A percentile compares a stretch with the other conserved stretches of the same genome.
Evolutionary conservation across 2,329 filamentous ascomycete species (phyloP).

Genomic region (Herpotrichia juniperi): DNA sequence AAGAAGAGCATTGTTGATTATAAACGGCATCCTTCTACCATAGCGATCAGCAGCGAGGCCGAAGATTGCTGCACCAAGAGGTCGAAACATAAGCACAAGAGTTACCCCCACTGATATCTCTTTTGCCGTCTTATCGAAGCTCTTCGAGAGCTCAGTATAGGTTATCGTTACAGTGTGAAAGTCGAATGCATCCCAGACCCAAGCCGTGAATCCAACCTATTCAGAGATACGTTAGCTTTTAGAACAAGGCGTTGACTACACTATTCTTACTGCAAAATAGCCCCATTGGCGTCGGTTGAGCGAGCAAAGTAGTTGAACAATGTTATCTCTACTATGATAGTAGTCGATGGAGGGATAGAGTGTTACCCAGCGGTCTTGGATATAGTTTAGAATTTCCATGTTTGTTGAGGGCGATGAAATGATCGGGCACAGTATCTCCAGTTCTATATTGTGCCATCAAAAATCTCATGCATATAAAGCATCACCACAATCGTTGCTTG

Average conservation of each 20-base stretch:
- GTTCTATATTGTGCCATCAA: no score
- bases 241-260: no score
- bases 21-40: conserved; percentile 59
- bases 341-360: conserved; percentile 58
- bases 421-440: no score
- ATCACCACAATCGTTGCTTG: no score
- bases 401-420: not conserved
- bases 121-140: conserved; percentile 56
- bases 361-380: conserved; percentile 25
- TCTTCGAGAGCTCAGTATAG: conserved; percentile 55
- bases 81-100: conserved; percentile 59
- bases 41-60: conserved; percentile 57
- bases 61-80: conserved; percentile 61
- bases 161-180: conserved; percentile 65
- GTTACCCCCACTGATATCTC: conserved; percentile 62
- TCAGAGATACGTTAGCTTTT: not conserved
- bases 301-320: conserved; percentile 53
- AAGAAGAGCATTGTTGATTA: conserved; percentile 63
- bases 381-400: not conserved
- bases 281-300: conserved; percentile 58
- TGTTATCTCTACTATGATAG: conserved; percentile 49
- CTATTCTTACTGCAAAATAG: conserved; percentile 46
- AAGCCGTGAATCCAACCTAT: conserved; percentile 4
- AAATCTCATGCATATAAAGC: no score
- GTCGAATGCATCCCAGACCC: conserved; percentile 53